Conservation (phyloP, 176 grass and related monocot genomes). For the Pontederia crassipes region DNA sequence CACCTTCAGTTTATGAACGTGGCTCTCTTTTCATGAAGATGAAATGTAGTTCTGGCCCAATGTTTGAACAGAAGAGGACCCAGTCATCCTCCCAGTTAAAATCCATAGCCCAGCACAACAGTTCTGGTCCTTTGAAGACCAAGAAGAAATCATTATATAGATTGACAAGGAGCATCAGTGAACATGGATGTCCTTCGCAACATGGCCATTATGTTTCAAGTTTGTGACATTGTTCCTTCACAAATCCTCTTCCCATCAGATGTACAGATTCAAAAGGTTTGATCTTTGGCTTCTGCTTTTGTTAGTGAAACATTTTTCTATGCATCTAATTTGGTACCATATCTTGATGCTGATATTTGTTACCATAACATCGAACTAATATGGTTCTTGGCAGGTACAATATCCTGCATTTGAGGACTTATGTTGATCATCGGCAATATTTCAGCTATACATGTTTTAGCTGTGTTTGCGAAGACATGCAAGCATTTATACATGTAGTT, state of each 20-base stretch:
- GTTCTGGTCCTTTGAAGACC: conserved; percentile 14
- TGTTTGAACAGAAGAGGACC: neutral
- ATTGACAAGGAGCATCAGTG: conserved; percentile 15
- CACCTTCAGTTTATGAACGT: neutral
- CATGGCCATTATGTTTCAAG: conserved; percentile 24
- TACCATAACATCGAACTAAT: no score
- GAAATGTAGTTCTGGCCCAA: conserved; percentile 12
- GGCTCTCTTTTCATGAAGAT: conserved; percentile 13
- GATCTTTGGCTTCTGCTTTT: no score
- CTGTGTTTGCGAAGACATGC: no score
- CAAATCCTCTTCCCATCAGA: conserved; percentile 14
- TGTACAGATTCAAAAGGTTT: conserved; percentile 7
- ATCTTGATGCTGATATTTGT: no score
- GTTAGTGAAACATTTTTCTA: no score
- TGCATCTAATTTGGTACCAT: no score
- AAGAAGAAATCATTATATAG: conserved; percentile 12
- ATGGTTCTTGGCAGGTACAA: no score
- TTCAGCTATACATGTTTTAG: no score
- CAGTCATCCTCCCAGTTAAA: neutral
- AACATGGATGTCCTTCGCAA: conserved; percentile 15
- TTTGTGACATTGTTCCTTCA: conserved; percentile 18
- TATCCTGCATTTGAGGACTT: no score
- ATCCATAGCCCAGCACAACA: neutral
- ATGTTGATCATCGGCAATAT: no score
- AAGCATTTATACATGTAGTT: no score